A percentile compares a stretch with the other conserved stretches of the same genome.
phyloP scores from a whole-genome alignment of 176 grass and related monocot genomes.

The Raddia guianensis region DNA sequence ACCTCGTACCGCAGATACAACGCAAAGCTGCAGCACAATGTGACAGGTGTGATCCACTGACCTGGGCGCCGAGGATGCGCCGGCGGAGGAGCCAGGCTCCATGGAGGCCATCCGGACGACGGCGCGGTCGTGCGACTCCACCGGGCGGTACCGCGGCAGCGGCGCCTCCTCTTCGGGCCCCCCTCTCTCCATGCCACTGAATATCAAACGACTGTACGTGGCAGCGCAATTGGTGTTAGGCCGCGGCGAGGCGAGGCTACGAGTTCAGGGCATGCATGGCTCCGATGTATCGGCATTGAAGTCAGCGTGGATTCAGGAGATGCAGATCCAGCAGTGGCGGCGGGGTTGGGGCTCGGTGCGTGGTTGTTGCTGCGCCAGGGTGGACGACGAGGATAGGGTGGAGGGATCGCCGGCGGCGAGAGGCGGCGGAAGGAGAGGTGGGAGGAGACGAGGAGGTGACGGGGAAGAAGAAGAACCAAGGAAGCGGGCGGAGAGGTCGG shows the following conservation, averaged over 20 bases:
- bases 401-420: not conserved
- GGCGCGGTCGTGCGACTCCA: conserved; percentile 46
- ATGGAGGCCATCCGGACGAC: conserved; percentile 56
- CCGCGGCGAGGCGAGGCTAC: not conserved
- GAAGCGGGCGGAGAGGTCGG: not conserved
- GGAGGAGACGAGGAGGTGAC: not conserved
- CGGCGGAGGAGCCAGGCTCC: conserved; percentile 41
- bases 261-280: not conserved
- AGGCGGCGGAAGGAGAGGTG: not conserved
- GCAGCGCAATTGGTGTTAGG: not conserved
- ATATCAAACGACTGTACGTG: not conserved
- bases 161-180: conserved; percentile 54
- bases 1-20: not conserved
- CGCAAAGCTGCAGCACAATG: not conserved
- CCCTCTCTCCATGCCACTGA: conserved; percentile 56
- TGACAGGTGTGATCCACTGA: not conserved
- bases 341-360: too few species aligned
- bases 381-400: not conserved
- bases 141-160: conserved; percentile 46
- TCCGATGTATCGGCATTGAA: not conserved
- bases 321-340: conserved; percentile 4
- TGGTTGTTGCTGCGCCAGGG: not conserved
- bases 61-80: conserved; percentile 10
- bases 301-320: not conserved
- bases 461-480: not conserved